Percentiles rank a stretch among this genome's conserved stretches.
Evolutionary conservation across 352 stramenopile species (phyloP).

Genomic region (Hyaloperonospora brassicae): DNA sequence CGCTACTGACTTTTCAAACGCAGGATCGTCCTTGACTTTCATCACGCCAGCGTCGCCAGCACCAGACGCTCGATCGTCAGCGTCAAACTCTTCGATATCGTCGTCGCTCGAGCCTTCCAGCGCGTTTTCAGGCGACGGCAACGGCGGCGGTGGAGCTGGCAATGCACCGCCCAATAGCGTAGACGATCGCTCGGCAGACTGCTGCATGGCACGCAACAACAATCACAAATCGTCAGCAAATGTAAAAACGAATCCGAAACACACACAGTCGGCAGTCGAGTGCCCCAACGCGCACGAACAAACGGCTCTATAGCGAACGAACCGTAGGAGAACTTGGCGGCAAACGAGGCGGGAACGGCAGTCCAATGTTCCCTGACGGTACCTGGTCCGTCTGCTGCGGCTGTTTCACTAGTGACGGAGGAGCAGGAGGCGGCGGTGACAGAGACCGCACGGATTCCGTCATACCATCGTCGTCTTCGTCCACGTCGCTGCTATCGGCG

Average conservation of each 20-base stretch:
- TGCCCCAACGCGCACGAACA: neutral
- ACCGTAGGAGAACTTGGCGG: constrained; percentile 55
- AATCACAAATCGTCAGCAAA: constrained; percentile 20
- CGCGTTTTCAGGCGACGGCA: constrained; percentile 42
- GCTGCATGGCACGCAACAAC: constrained; percentile 16
- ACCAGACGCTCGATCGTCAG: constrained; percentile 18
- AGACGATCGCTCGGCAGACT: constrained; percentile 29
- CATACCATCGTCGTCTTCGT: too few relatives aligned
- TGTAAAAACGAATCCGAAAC: neutral
- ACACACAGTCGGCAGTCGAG: neutral
- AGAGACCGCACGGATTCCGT: too few relatives aligned
- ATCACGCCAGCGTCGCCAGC: constrained; percentile 30
- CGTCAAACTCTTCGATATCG: constrained; percentile 40
- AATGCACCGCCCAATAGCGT: constrained; percentile 49
- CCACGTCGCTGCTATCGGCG: neutral
- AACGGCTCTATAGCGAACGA: constrained; percentile 19
- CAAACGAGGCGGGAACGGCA: constrained; percentile 37
- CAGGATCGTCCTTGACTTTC: constrained; percentile 77
- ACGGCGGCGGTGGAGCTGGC: constrained; percentile 31
- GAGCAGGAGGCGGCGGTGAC: constrained; percentile 21
- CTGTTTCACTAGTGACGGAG: constrained; percentile 28
- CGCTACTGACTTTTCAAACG: constrained; percentile 51
- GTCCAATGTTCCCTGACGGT: constrained; percentile 39
- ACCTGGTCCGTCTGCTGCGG: constrained; percentile 10
- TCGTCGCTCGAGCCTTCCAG: constrained; percentile 56